Conservation (phyloP, 352 stramenopile genomes). For the Saprolegnia parasitica region DNA sequence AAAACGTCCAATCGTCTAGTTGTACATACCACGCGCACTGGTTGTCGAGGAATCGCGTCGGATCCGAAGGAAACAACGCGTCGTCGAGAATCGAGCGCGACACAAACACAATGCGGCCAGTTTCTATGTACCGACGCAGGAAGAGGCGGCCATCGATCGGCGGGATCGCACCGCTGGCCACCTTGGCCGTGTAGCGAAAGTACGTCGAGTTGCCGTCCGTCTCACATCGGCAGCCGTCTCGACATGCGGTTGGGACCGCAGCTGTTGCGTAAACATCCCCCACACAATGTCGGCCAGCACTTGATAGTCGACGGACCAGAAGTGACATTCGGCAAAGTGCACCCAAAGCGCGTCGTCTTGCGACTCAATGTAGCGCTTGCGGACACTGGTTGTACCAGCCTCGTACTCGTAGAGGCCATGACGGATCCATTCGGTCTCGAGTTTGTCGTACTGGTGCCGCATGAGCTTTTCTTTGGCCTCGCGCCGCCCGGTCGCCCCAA, state of each 20-base stretch:
- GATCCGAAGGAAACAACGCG: neutral
- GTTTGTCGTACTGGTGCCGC: neutral
- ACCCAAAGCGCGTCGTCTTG: neutral
- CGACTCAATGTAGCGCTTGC: neutral
- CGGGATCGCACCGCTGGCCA: neutral
- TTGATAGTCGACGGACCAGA: no score
- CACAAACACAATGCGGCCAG: neutral
- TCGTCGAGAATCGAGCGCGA: constrained; percentile 4
- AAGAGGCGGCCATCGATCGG: no score
- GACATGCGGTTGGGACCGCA: no score
- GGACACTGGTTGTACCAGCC: neutral
- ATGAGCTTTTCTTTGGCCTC: neutral
- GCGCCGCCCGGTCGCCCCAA: neutral
- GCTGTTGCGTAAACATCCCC: neutral
- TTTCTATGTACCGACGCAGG: neutral
- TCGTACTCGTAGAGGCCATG: neutral
- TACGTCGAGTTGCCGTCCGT: no score
- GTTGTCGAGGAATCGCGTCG: neutral
- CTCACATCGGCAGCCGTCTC: no score
- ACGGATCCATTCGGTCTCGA: constrained; percentile 7
- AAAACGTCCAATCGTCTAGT: no score
- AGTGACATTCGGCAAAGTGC: neutral
- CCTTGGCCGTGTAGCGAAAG: no score
- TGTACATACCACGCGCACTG: neutral
- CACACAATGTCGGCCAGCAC: neutral